Evolutionary conservation across 2,329 filamentous ascomycete genomes (phyloP).

Genomic region (Aspergillus pseudotamarii): DNA sequence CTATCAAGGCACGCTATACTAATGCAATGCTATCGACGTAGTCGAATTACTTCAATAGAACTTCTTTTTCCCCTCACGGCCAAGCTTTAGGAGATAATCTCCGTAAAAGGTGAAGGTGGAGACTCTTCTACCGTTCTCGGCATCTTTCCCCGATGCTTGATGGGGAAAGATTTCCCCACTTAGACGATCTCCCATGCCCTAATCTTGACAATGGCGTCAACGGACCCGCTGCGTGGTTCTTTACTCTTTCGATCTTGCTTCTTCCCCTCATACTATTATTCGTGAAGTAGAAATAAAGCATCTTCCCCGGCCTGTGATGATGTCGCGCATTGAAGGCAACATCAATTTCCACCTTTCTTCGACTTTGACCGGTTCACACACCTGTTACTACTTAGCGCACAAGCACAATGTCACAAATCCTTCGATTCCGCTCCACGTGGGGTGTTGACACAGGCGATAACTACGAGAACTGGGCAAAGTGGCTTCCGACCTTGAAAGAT

Average conservation of each 20-base stretch:
- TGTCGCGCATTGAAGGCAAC: neutral
- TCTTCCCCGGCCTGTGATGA: neutral
- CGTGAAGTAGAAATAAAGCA: neutral
- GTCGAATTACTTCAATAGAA: neutral
- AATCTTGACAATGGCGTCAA: neutral
- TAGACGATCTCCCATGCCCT: neutral
- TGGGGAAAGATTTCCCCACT: neutral
- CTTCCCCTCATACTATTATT: neutral
- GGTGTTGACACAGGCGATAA: neutral
- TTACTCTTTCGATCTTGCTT: neutral
- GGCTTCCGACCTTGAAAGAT: slow-evolving; percentile 15
- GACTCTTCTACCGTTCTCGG: neutral
- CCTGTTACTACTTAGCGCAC: neutral
- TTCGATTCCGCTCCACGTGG: neutral
- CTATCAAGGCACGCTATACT: neutral
- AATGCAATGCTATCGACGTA: neutral
- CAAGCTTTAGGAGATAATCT: neutral
- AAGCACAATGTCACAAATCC: neutral
- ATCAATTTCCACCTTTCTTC: neutral
- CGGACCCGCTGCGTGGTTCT: neutral
- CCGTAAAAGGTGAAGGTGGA: neutral
- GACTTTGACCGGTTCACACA: neutral
- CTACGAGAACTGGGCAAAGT: neutral
- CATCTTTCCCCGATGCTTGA: neutral
- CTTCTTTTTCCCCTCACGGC: neutral